phyloP scores from a whole-genome alignment of 805 yeast genomes.

The Candida coquimbonensis region DNA sequence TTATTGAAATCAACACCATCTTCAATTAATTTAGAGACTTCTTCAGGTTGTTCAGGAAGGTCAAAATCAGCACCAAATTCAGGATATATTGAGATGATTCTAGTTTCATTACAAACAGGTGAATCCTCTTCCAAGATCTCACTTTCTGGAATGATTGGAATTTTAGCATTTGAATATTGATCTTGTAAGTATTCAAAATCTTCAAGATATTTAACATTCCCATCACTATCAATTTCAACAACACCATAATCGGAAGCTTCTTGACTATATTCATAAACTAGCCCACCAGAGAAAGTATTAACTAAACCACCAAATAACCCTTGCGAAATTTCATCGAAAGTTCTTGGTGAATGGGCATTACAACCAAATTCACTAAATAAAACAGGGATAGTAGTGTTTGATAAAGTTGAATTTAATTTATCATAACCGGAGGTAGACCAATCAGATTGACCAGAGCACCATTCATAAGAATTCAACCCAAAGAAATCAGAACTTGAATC shows the following conservation, averaged over 20 bases:
- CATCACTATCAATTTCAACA: conserved; percentile 43
- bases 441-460: conserved; percentile 78
- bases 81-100: conserved; percentile 30
- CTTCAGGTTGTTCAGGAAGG: conserved; percentile 42
- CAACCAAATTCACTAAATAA: conserved; percentile 82
- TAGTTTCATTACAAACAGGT: conserved; percentile 33
- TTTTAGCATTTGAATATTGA: conserved; percentile 31
- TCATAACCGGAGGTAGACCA: conserved; percentile 69
- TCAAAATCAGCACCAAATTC: conserved; percentile 41
- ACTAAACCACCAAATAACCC: conserved; percentile 65
- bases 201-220: conserved; percentile 31
- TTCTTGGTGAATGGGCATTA: conserved; percentile 68
- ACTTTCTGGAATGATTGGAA: conserved; percentile 32
- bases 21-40: conserved; percentile 34
- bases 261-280: conserved; percentile 85
- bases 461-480: conserved; percentile 90
- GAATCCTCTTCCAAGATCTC: conserved; percentile 27
- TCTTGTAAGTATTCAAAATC: conserved; percentile 47
- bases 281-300: conserved; percentile 74
- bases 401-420: conserved; percentile 46
- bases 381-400: conserved; percentile 57
- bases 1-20: conserved; percentile 42
- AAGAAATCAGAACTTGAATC: conserved; percentile 78
- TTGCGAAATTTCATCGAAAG: conserved; percentile 70
- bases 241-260: conserved; percentile 77